Evolutionary conservation across 73 alveolate species (phyloP).

Genomic region (Effrenium voratum): DNA sequence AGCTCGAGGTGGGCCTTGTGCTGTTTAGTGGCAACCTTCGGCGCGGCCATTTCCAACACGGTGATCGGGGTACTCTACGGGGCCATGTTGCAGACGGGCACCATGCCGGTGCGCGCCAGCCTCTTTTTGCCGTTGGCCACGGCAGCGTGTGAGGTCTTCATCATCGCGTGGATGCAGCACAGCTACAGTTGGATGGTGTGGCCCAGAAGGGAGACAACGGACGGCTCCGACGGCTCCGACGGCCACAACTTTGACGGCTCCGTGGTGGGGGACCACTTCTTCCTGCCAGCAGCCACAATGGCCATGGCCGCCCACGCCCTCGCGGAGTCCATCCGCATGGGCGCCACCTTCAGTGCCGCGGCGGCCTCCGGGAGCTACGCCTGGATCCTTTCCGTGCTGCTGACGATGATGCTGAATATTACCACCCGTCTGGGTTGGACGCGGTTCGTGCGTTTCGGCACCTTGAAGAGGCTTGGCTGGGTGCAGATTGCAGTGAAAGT

Average conservation of each 20-base stretch:
- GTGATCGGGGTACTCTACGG: no score
- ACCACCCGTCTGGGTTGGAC: not conserved
- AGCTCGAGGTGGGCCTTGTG: no score
- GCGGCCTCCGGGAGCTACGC: not conserved
- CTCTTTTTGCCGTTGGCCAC: not conserved
- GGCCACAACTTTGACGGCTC: no score
- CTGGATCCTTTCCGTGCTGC: not conserved
- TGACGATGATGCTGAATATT: not conserved
- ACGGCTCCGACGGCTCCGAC: no score
- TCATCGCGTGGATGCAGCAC: not conserved
- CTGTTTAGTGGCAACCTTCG: no score
- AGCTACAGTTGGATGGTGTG: not conserved
- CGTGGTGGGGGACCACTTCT: not conserved
- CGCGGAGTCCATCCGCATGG: not conserved
- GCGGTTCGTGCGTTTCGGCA: not conserved
- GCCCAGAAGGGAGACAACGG: not conserved
- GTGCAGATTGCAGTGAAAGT: not conserved
- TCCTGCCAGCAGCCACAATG: not conserved
- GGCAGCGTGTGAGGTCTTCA: not conserved
- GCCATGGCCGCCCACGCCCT: not conserved
- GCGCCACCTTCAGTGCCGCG: not conserved
- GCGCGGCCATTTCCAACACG: no score
- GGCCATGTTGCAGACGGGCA: no score
- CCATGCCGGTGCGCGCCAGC: no score
- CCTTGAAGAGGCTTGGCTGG: not conserved